A percentile compares a stretch with the other conserved stretches of the same genome.
These are phyloP conservation scores for Harringtonia lauricola DNA, from an alignment of 2,329 filamentous ascomycete species.

Conservation along the genomic window DNA sequence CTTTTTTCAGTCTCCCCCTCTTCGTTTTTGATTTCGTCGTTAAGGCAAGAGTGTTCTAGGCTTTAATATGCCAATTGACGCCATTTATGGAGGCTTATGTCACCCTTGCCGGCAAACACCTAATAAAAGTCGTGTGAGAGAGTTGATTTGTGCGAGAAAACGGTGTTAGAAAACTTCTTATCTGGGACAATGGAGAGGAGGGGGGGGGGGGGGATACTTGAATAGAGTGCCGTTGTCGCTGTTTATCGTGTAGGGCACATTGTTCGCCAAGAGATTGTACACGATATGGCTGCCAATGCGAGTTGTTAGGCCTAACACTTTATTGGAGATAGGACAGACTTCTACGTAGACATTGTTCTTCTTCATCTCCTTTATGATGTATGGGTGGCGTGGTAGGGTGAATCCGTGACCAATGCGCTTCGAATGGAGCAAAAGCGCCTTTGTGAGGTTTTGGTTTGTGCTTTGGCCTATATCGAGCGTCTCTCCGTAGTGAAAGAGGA, in stretches of 20 bases:
- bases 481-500: conserved; percentile 69
- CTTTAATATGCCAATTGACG: conserved; percentile 57
- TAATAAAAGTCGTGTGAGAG: conserved; percentile 72
- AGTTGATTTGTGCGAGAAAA: too few relatives aligned
- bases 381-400: conserved; percentile 54
- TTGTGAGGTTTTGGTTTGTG: conserved; percentile 56
- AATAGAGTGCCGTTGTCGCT: conserved; percentile 69
- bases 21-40: too few relatives aligned
- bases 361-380: conserved; percentile 56
- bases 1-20: too few relatives aligned
- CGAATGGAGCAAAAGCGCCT: conserved; percentile 53
- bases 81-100: conserved; percentile 60
- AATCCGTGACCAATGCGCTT: conserved; percentile 68
- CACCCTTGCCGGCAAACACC: conserved; percentile 54
- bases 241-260: conserved; percentile 62
- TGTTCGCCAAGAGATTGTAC: conserved; percentile 56
- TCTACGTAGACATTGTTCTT: conserved; percentile 58
- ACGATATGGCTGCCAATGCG: conserved; percentile 54
- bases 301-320: conserved; percentile 59
- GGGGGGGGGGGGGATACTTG: conserved; percentile 34
- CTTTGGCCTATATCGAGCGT: conserved; percentile 56
- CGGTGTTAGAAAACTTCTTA: neutral
- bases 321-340: conserved; percentile 67
- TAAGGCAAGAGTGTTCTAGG: conserved; percentile 47
- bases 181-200: too few relatives aligned